Percentiles rank a stretch among this genome's conserved stretches.
phyloP scores from a whole-genome alignment of 768 basidiomycete genomes.

The Hirschioporus abietinus region DNA sequence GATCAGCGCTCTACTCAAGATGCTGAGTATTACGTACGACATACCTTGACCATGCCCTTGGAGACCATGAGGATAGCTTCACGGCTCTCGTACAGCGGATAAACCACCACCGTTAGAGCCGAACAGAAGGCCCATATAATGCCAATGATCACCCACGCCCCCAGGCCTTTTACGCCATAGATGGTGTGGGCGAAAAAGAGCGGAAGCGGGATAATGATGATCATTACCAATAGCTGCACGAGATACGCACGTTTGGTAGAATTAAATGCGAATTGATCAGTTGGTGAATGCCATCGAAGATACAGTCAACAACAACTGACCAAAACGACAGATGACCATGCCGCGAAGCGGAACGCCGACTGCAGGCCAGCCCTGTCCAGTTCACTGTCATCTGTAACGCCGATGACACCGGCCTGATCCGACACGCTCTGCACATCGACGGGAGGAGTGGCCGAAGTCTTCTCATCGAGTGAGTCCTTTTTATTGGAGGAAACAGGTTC shows the following conservation, averaged over 20 bases:
- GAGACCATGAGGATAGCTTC: slow-evolving; percentile 54
- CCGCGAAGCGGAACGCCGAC: slow-evolving; percentile 78
- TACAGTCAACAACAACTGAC: slow-evolving; percentile 32
- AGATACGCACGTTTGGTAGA: background rate
- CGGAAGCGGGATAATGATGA: slow-evolving; percentile 77
- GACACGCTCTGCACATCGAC: slow-evolving; percentile 19
- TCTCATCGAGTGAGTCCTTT: slow-evolving; percentile 32
- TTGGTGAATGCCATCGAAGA: background rate
- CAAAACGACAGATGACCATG: slow-evolving; percentile 62
- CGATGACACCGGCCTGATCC: slow-evolving; percentile 30
- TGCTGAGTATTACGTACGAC: slow-evolving; percentile 6
- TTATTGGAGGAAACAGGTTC: slow-evolving; percentile 19
- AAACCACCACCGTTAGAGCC: slow-evolving; percentile 68
- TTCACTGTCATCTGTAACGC: slow-evolving; percentile 42
- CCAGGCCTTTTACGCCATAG: slow-evolving; percentile 57
- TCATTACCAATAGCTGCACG: slow-evolving; percentile 50
- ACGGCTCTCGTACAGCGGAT: slow-evolving; percentile 84
- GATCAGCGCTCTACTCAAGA: background rate
- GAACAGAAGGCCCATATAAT: slow-evolving; percentile 84
- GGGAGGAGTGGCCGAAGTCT: slow-evolving; percentile 24
- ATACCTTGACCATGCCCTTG: slow-evolving; percentile 61
- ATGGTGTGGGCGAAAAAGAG: slow-evolving; percentile 80
- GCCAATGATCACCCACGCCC: slow-evolving; percentile 77
- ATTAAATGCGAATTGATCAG: slow-evolving; percentile 6
- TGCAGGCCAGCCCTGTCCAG: slow-evolving; percentile 59